A percentile compares a stretch with the other conserved stretches of the same genome.
Evolutionary conservation across 164 flowering plant genomes (phyloP).

Genomic region (Vitis amurensis): DNA sequence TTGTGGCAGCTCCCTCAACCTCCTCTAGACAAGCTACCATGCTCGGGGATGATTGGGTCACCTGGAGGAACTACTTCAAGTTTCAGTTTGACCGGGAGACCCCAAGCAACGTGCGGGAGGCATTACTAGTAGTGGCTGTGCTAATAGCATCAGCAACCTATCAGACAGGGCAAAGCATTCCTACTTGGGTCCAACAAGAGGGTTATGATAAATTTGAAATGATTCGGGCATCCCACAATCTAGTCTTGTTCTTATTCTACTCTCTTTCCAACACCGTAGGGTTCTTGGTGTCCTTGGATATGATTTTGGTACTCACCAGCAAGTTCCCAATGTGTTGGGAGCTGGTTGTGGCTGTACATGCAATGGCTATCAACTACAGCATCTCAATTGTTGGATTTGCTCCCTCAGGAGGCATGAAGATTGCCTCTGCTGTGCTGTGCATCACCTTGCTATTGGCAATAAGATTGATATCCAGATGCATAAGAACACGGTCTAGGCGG

Average conservation of each 20-base stretch:
- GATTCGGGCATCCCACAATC: too few relatives aligned
- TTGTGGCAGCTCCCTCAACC: neutral
- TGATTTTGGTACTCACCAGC: neutral
- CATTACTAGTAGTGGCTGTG: constrained; percentile 13
- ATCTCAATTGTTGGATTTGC: too few relatives aligned
- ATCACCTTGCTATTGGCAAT: too few relatives aligned
- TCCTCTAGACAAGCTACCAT: neutral
- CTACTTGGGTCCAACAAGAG: constrained; percentile 4
- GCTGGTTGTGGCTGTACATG: neutral
- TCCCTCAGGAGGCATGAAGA: too few relatives aligned
- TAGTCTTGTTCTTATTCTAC: too few relatives aligned
- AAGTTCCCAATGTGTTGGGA: constrained; percentile 1
- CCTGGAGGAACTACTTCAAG: neutral
- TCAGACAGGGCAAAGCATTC: constrained; percentile 20
- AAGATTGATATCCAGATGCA: too few relatives aligned
- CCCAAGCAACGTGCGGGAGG: constrained; percentile 2
- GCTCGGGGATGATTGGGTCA: neutral
- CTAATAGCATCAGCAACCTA: constrained; percentile 19
- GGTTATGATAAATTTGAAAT: too few relatives aligned
- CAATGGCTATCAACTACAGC: neutral
- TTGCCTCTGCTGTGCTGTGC: too few relatives aligned
- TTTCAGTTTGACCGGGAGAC: neutral
- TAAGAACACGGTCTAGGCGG: too few relatives aligned
- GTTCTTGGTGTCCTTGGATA: neutral
- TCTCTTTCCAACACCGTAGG: neutral